Base-by-base conservation (phyloP, 345 rosid species). In the Melaleuca quinquenervia region DNA sequence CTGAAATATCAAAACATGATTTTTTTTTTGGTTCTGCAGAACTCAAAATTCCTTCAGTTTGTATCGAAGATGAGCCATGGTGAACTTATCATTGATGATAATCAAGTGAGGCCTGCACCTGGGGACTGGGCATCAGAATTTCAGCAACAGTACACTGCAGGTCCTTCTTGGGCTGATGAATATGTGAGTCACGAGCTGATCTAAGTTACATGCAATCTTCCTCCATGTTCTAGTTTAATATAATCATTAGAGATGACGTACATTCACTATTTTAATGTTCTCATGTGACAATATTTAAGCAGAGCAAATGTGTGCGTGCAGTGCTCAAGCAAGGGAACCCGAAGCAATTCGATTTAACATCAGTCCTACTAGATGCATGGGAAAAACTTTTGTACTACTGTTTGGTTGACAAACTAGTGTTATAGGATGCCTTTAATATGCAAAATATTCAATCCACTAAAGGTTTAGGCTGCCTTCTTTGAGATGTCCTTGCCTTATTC, bases 61-160 rank as follows among this genome's bases (percentile, higher is more conserved):
- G 94, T 98, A 88, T 98, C 99, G 48, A 98, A 98, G 92, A 98
- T 98, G 99, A 98, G 99, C 89, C 98, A 97, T 0, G 99, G 99
- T 80, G 98, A 98, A 91, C 99, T 98, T 87, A 95, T 98, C 84
- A 91, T 98, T 55, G 96, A 98, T 88, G 99, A 98, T 87, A 96
- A 96, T 92, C 95, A 94, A 93, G 95, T 98, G 86, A 96, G 95
- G 91, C 93, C 96, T 26, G 60, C 92, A 84, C 87, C 96, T 24
- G 94, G 96, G 86, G 95, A 94, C 85, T 98, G 99, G 99, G 95
- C 98, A 84, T 83, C 94, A 45, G 99, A 98, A 91, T 98, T 93
- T 93, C 96, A 95, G 89, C 95, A 94, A 90, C 96, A 93, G 86
- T 88, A 93, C 88, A 84, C 89, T 76, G 90, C 92, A 76, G 95